Conservation (phyloP, 2,329 filamentous ascomycete species). For the Pseudogymnoascus sp. region DNA sequence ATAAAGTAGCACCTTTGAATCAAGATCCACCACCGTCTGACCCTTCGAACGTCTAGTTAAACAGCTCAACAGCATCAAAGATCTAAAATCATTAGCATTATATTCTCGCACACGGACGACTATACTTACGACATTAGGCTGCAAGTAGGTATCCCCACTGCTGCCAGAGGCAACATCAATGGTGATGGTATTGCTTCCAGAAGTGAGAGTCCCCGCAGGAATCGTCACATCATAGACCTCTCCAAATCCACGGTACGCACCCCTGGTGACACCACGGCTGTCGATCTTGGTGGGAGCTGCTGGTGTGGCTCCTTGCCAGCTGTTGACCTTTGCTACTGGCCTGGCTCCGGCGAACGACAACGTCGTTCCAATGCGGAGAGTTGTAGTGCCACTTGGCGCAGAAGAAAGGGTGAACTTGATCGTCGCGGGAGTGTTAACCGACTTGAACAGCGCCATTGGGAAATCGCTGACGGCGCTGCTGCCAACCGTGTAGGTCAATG, state of each 20-base stretch:
- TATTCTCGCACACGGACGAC: not conserved
- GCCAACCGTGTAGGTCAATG: constrained; percentile 53
- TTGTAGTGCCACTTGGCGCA: constrained; percentile 42
- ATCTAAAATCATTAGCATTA: not conserved
- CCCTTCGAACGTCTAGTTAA: not conserved
- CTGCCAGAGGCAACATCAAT: constrained; percentile 52
- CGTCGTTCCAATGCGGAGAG: constrained; percentile 56
- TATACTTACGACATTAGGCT: constrained; percentile 44
- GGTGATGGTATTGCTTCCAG: constrained; percentile 55
- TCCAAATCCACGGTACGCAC: constrained; percentile 53
- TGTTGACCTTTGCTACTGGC: constrained; percentile 49
- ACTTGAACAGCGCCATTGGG: constrained; percentile 58
- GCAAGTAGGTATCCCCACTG: constrained; percentile 44
- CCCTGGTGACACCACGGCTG: constrained; percentile 55
- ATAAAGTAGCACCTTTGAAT: not conserved
- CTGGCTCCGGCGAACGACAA: constrained; percentile 51
- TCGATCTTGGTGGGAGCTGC: constrained; percentile 53
- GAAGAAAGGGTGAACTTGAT: constrained; percentile 50
- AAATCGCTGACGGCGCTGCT: constrained; percentile 43
- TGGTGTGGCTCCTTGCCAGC: constrained; percentile 39
- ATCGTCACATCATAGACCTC: constrained; percentile 57
- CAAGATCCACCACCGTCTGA: not conserved
- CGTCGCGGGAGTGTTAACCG: constrained; percentile 48
- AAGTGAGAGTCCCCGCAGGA: constrained; percentile 47
- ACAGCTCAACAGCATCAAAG: constrained; percentile 7